A percentile compares a stretch with the other conserved stretches of the same genome.
phyloP scores from a whole-genome alignment of 441 rosid genomes.

The Populus trichocarpa region DNA sequence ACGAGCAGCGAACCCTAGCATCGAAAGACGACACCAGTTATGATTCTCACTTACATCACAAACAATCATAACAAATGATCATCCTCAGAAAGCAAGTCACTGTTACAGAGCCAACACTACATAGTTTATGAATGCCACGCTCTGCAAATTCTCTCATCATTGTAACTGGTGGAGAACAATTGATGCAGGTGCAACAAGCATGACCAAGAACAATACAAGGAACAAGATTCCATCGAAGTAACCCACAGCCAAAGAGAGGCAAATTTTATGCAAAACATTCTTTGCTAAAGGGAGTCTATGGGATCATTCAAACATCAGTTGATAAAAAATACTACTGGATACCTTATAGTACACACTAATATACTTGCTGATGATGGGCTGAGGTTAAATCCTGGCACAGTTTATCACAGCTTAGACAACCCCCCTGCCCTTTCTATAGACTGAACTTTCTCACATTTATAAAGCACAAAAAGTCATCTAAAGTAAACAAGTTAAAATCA shows the following conservation, averaged over 20 bases:
- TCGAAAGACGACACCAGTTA: neutral
- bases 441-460: neutral
- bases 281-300: neutral
- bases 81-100: neutral
- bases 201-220: no score
- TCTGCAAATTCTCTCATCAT: no score
- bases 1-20: neutral
- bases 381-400: neutral
- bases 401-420: neutral
- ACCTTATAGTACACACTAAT: neutral
- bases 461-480: neutral
- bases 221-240: neutral
- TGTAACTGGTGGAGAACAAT: no score
- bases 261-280: neutral
- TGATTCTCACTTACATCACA: neutral
- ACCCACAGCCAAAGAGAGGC: neutral
- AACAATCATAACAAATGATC: neutral
- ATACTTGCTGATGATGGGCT: neutral
- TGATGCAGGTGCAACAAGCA: no score
- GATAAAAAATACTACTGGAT: neutral
- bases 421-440: neutral
- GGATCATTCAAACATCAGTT: neutral
- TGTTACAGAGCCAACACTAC: no score
- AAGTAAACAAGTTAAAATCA: neutral
- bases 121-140: no score